These are phyloP conservation scores for Leishmania major DNA, from an alignment of 208 protist species.

Conservation along the genomic window DNA sequence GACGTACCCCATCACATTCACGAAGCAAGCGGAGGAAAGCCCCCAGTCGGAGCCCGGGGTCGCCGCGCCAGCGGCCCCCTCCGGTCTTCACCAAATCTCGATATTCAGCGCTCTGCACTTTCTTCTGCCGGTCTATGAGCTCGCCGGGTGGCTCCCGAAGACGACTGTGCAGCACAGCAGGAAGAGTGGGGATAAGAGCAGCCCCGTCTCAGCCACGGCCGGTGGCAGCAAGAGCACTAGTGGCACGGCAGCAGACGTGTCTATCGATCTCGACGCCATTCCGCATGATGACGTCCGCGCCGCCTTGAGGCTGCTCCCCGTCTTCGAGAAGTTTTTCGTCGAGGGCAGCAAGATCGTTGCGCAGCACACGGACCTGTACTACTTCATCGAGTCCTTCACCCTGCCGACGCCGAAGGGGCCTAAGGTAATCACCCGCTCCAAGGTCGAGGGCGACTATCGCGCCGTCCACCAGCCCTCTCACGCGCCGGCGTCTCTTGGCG, in stretches of 20 bases:
- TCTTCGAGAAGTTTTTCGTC: slow-evolving; percentile 61
- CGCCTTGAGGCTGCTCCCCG: slow-evolving; percentile 39
- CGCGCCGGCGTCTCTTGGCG: slow-evolving; percentile 13
- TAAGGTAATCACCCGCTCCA: slow-evolving; percentile 55
- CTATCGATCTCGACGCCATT: background rate
- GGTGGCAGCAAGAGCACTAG: slow-evolving; percentile 1
- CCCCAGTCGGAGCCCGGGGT: background rate
- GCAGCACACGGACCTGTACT: slow-evolving; percentile 47
- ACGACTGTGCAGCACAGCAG: background rate
- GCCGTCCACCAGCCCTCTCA: slow-evolving; percentile 13
- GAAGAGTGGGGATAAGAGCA: slow-evolving; percentile 1
- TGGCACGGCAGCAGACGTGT: slow-evolving; percentile 4
- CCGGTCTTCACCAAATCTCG: slow-evolving; percentile 30
- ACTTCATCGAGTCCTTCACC: slow-evolving; percentile 52
- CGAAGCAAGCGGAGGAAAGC: slow-evolving; percentile 17
- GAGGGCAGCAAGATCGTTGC: slow-evolving; percentile 53
- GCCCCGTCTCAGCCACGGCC: background rate
- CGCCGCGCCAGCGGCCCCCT: slow-evolving; percentile 8
- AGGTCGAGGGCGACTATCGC: slow-evolving; percentile 56
- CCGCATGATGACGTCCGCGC: slow-evolving; percentile 30
- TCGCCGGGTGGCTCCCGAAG: slow-evolving; percentile 51
- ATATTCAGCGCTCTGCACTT: slow-evolving; percentile 62
- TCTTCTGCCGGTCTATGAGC: slow-evolving; percentile 59
- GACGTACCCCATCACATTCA: slow-evolving; percentile 35
- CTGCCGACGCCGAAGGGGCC: slow-evolving; percentile 72